Base-by-base conservation (phyloP, 2,329 filamentous ascomycete species). In the Colletotrichum tofieldiae region DNA sequence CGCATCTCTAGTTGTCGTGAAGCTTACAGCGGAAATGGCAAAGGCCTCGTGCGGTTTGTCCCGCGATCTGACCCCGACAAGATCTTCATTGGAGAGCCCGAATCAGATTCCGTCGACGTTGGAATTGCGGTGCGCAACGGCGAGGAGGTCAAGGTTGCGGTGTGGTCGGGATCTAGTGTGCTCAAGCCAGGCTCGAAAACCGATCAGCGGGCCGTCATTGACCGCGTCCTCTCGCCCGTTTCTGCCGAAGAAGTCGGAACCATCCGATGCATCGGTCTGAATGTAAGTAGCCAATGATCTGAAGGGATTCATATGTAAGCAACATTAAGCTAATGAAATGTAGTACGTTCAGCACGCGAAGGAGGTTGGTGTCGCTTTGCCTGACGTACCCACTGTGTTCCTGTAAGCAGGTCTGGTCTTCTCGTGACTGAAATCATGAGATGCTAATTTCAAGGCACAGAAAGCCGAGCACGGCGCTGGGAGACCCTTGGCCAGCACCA, bases 31-130 rank as follows among this genome's bases (percentile, higher is more conserved):
- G 71, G 32, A 71, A 51, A 20, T 4, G 0, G 1, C 14, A 35
- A 37, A 90, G 89, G 89, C 78, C 85, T 91, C 70, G 88, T 91
- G 75, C 88, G 89, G 64, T 91, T 91, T 76, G 78, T 87, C 23
- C 87, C 89, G 65, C 87, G 86, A 76, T 86, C 84, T 6, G 84
- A 87, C 59, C 78, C 82, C 47, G 79, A 81, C 71, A 85, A 85
- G 73, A 78, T 89, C 65, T 80, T 89, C 59, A 87, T 91, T 75
- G 89, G 89, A 43, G 85, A 91, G 76, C 89, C 89, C 2, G 80
- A 84, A 43, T 85, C 89, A 72, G 78, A 82, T 29, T 78, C 84
- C 12, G 73, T 90, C 41, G 89, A 92, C 76, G 86, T 92, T 55
- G 90, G 90, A 55, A 78, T 85, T 35, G 89, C 89, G 20, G 79